A percentile compares a stretch with the other conserved stretches of the same genome.
Conservation (phyloP, 2,329 filamentous ascomycete species). For the Hortaea werneckii region DNA sequence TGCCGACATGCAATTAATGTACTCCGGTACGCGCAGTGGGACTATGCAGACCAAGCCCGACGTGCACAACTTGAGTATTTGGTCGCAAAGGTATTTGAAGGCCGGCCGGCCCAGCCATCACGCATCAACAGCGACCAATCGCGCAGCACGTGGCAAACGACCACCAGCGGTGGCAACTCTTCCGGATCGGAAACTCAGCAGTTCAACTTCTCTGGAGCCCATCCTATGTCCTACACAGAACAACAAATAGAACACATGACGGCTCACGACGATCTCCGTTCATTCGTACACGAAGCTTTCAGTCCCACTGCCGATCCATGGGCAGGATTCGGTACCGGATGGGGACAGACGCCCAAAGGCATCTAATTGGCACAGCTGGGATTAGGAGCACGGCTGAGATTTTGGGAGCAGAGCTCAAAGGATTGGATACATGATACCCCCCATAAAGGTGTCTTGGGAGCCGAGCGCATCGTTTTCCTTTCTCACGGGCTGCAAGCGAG, state of each 20-base stretch:
- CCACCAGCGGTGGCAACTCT: not conserved
- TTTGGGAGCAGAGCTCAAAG: too few species aligned
- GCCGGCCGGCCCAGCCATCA: not conserved
- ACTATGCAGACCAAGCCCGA: not conserved
- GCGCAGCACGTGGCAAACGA: not conserved
- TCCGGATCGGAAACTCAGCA: not conserved
- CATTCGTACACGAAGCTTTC: slow-evolving; percentile 7
- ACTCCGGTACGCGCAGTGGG: not conserved
- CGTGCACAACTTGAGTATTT: not conserved
- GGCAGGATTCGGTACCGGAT: not conserved
- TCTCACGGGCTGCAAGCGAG: too few species aligned
- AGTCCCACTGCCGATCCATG: slow-evolving; percentile 3
- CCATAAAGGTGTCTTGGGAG: too few species aligned
- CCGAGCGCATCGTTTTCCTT: too few species aligned
- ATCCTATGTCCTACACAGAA: not conserved
- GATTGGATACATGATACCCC: too few species aligned
- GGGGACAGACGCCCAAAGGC: not conserved
- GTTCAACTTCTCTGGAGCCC: not conserved
- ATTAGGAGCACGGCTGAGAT: too few species aligned
- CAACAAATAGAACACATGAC: slow-evolving; percentile 2
- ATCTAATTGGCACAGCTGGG: too few species aligned
- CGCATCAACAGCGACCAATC: not conserved
- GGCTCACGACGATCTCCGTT: slow-evolving; percentile 5
- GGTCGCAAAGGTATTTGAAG: not conserved
- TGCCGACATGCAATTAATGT: not conserved